phyloP scores from a whole-genome alignment of 768 basidiomycete genomes.

The Xanthoconium stramineum region DNA sequence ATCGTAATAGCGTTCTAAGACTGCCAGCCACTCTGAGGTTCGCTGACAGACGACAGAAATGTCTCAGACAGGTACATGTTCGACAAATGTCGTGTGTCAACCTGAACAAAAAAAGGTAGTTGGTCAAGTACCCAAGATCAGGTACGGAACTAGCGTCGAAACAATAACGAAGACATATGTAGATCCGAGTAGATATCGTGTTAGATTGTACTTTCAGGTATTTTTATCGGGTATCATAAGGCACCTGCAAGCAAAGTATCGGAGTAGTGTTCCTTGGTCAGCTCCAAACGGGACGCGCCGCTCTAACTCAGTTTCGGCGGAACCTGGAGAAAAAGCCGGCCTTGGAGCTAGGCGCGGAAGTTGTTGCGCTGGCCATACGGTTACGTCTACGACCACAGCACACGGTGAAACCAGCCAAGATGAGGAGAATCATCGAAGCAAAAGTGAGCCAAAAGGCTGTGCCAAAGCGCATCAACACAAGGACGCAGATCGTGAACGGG shows the following conservation, averaged over 20 bases:
- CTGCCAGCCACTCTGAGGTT: too few species aligned
- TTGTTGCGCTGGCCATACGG: conserved; percentile 42
- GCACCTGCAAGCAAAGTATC: neutral
- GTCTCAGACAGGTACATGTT: too few species aligned
- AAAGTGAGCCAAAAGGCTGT: conserved; percentile 78
- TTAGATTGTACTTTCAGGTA: conserved; percentile 6
- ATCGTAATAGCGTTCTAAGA: too few species aligned
- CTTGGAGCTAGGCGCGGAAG: conserved; percentile 22
- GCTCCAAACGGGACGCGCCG: neutral
- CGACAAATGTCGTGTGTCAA: neutral
- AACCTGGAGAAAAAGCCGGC: conserved; percentile 34
- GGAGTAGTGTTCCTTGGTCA: neutral
- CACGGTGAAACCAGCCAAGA: conserved; percentile 64
- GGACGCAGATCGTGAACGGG: neutral
- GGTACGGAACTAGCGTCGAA: neutral
- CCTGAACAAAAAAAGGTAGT: neutral
- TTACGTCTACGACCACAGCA: conserved; percentile 64
- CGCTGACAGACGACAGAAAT: too few species aligned
- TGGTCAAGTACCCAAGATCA: neutral
- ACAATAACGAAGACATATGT: conserved; percentile 1
- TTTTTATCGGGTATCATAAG: neutral
- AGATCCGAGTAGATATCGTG: conserved; percentile 6
- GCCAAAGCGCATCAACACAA: neutral
- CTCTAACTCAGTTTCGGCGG: conserved; percentile 32
- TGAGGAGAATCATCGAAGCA: conserved; percentile 57